Evolutionary conservation across 345 rosid genomes (phyloP).

Genomic region (Clausena lansium): DNA sequence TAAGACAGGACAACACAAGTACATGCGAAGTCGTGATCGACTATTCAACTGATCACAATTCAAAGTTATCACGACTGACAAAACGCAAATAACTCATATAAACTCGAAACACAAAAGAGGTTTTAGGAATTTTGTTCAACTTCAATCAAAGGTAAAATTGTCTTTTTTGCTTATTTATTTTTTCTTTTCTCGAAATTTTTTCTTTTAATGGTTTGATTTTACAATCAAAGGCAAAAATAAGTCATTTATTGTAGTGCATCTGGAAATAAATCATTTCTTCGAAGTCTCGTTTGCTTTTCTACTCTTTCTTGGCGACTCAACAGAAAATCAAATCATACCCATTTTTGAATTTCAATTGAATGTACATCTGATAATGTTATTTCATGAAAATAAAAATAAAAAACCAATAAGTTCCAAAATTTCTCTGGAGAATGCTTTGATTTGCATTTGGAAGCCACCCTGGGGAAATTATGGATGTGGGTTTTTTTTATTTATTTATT

Average conservation of each 20-base stretch:
- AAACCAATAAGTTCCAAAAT: not conserved
- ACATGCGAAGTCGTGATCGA: not conserved
- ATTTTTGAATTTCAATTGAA: not conserved
- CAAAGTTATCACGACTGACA: not conserved
- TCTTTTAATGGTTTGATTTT: not conserved
- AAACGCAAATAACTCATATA: not conserved
- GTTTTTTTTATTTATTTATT: not conserved
- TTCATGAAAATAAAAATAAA: not conserved
- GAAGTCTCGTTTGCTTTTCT: not conserved
- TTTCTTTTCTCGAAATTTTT: not conserved
- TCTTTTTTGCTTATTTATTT: not conserved
- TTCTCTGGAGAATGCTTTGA: not conserved
- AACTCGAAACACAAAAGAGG: not conserved
- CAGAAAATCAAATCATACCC: slow-evolving; percentile 7
- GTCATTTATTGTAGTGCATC: not conserved
- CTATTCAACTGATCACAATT: not conserved
- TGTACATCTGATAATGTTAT: too few relatives aligned
- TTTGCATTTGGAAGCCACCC: not conserved
- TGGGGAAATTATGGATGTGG: not conserved
- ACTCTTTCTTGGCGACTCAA: not conserved
- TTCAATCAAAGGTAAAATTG: not conserved
- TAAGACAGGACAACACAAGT: not conserved
- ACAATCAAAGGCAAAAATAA: not conserved
- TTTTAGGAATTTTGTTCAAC: slow-evolving; percentile 6
- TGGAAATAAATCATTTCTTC: too few relatives aligned